phyloP scores from a whole-genome alignment of 495 filamentous ascomycete genomes.

The Xylaria longipes region DNA sequence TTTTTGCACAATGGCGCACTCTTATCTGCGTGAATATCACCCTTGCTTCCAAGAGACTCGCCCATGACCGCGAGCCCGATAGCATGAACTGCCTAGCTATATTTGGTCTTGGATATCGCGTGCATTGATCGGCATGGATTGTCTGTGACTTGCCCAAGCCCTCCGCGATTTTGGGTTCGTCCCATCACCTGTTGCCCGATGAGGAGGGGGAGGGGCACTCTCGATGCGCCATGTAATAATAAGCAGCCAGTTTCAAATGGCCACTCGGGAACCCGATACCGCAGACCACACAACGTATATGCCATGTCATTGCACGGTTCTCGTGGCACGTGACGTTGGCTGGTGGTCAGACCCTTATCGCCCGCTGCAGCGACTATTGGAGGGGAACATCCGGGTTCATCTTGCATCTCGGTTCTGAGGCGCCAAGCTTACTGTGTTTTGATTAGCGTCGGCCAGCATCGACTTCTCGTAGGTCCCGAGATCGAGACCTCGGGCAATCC shows the following conservation, averaged over 20 bases:
- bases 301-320: conserved; percentile 13
- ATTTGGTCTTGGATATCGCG: conserved; percentile 5
- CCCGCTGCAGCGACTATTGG: conserved; percentile 9
- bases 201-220: conserved; percentile 31
- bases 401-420: neutral
- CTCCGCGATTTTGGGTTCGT: neutral
- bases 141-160: neutral
- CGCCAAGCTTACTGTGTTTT: neutral
- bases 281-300: neutral
- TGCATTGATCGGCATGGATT: conserved; percentile 2
- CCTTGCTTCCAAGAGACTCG: neutral
- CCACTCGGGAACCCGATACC: neutral
- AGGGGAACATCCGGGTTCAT: neutral
- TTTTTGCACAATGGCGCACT: conserved; percentile 8
- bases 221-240: conserved; percentile 29
- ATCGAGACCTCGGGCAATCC: conserved; percentile 68
- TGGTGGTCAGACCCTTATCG: conserved; percentile 1
- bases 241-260: neutral
- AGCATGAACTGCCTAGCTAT: conserved; percentile 15
- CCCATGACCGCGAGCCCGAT: neutral
- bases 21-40: conserved; percentile 1
- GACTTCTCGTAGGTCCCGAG: conserved; percentile 67
- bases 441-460: conserved; percentile 24
- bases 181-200: conserved; percentile 33
- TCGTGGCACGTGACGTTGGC: conserved; percentile 4